These are phyloP conservation scores for Annulohypoxylon stygium DNA, from an alignment of 495 filamentous ascomycete species.

Conservation along the genomic window DNA sequence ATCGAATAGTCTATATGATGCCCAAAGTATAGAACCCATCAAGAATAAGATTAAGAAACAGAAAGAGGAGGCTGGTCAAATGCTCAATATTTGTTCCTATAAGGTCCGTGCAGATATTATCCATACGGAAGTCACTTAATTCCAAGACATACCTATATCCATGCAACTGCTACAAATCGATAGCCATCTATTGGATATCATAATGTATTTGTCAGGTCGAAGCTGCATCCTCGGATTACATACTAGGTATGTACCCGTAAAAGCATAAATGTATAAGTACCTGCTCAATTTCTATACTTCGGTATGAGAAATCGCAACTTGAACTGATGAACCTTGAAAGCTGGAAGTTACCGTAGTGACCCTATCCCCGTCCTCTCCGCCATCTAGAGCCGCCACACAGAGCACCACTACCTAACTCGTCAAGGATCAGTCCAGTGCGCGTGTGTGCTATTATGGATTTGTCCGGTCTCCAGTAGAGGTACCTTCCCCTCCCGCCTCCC, in stretches of 20 bases:
- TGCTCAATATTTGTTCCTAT: not conserved
- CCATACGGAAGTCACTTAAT: not conserved
- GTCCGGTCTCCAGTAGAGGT: slow-evolving; percentile 2
- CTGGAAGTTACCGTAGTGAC: slow-evolving; percentile 26
- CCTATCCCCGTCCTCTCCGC: slow-evolving; percentile 1
- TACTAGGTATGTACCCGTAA: not conserved
- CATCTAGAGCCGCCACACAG: slow-evolving; percentile 10
- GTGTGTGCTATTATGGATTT: not conserved
- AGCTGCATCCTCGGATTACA: not conserved
- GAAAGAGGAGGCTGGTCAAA: too few relatives aligned
- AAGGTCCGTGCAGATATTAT: slow-evolving; percentile 17
- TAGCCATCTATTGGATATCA: not conserved
- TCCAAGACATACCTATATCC: not conserved
- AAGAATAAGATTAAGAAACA: not conserved
- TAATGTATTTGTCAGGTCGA: slow-evolving; percentile 13
- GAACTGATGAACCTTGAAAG: not conserved
- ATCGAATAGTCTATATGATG: not conserved
- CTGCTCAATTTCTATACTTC: too few relatives aligned
- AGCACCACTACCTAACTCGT: not conserved
- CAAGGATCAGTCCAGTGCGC: not conserved
- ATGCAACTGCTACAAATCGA: slow-evolving; percentile 7
- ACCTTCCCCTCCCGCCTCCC: slow-evolving; percentile 30
- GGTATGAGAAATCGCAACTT: too few relatives aligned
- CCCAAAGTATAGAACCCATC: not conserved
- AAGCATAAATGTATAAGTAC: slow-evolving; percentile 19